phyloP scores from a whole-genome alignment of 805 yeast genomes.

The Myxozyma monticola region DNA sequence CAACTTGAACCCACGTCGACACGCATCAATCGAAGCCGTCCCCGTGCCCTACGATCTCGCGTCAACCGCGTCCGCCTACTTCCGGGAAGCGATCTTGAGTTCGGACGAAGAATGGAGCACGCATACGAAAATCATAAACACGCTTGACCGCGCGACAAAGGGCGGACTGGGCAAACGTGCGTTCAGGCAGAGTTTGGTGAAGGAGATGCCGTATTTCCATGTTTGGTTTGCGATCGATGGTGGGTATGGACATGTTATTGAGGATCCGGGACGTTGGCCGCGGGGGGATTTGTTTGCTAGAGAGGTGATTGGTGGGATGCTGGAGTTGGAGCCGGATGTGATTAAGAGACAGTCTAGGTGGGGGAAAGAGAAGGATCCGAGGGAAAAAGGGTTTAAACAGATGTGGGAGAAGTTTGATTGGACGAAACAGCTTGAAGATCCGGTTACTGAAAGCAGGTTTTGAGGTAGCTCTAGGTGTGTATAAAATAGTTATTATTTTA shows the following conservation, averaged over 20 bases:
- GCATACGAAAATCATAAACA: conserved; percentile 45
- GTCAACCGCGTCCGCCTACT: conserved; percentile 43
- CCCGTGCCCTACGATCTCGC: conserved; percentile 45
- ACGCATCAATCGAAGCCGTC: conserved; percentile 47
- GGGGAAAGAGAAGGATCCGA: conserved; percentile 34
- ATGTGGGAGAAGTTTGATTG: conserved; percentile 43
- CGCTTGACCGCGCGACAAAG: conserved; percentile 35
- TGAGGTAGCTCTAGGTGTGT: no score
- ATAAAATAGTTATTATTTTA: not conserved
- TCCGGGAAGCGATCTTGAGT: conserved; percentile 45
- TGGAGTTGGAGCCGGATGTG: conserved; percentile 42
- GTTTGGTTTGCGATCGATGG: conserved; percentile 51
- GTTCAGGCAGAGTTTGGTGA: conserved; percentile 44
- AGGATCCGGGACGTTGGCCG: conserved; percentile 47
- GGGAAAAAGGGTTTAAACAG: conserved; percentile 40
- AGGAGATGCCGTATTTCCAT: conserved; percentile 53
- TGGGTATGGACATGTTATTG: conserved; percentile 54
- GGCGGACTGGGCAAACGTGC: conserved; percentile 33
- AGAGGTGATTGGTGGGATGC: conserved; percentile 49
- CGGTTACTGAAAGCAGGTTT: not conserved
- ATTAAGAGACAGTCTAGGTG: conserved; percentile 41
- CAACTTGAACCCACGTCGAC: conserved; percentile 35
- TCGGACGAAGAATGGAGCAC: conserved; percentile 45
- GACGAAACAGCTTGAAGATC: conserved; percentile 32
- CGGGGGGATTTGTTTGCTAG: conserved; percentile 49